Percentiles rank a stretch among this genome's conserved stretches.
Conservation (phyloP, 2,329 filamentous ascomycete genomes). For the Alternaria brassicicola region DNA sequence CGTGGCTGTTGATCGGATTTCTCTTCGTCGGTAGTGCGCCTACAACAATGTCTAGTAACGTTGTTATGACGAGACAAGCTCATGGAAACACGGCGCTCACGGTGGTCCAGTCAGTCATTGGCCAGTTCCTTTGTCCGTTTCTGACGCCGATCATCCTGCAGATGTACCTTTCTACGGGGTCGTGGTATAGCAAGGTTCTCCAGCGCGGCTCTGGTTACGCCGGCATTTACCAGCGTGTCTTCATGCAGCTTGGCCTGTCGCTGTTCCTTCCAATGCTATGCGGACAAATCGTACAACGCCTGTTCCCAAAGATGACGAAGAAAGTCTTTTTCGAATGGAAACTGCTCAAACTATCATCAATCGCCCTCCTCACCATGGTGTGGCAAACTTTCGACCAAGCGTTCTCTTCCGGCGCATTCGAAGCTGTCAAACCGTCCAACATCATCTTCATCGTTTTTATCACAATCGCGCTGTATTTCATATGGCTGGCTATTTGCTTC, state of each 20-base stretch:
- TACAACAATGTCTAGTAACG: conserved; percentile 75
- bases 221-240: conserved; percentile 69
- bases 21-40: conserved; percentile 71
- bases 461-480: conserved; percentile 65
- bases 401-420: conserved; percentile 68
- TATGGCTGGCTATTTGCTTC: conserved; percentile 69
- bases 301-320: conserved; percentile 60
- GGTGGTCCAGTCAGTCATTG: conserved; percentile 70
- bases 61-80: conserved; percentile 73
- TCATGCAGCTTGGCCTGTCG: conserved; percentile 71
- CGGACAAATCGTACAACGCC: conserved; percentile 65
- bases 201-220: conserved; percentile 61
- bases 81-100: conserved; percentile 63
- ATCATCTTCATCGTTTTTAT: conserved; percentile 72
- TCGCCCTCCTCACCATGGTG: conserved; percentile 57
- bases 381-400: conserved; percentile 72
- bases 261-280: conserved; percentile 68
- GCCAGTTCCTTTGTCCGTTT: conserved; percentile 72
- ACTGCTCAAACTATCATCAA: conserved; percentile 52
- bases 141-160: conserved; percentile 68
- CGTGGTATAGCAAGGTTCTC: conserved; percentile 63
- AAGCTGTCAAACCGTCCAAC: conserved; percentile 63
- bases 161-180: conserved; percentile 61
- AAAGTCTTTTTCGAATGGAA: conserved; percentile 59
- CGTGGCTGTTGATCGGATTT: conserved; percentile 70